These are phyloP conservation scores for Dipteronia dyeriana DNA, from an alignment of 345 rosid species.

Conservation along the genomic window DNA sequence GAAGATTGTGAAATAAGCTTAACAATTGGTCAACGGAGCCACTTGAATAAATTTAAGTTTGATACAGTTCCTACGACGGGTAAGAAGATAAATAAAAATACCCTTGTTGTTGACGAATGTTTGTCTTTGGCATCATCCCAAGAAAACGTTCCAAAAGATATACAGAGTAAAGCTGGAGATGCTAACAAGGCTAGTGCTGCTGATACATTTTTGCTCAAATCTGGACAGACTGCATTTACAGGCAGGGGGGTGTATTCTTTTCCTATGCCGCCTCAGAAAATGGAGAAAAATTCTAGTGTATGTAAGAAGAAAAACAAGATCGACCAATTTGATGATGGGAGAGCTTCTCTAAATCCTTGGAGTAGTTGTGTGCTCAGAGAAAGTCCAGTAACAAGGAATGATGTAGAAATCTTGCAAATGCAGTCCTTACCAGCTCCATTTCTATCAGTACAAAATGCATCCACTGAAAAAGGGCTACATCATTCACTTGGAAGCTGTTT, in stretches of 20 bases:
- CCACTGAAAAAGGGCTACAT: constrained; percentile 40
- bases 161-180: constrained; percentile 33
- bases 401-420: constrained; percentile 28
- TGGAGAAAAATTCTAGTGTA: constrained; percentile 41
- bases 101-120: constrained; percentile 36
- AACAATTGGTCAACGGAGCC: constrained; percentile 35
- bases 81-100: constrained; percentile 55
- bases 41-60: constrained; percentile 36
- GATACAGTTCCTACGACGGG: constrained; percentile 40
- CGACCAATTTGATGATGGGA: constrained; percentile 34
- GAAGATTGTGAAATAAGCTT: constrained; percentile 35
- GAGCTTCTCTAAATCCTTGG: constrained; percentile 33
- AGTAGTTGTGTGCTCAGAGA: constrained; percentile 34
- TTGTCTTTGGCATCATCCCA: constrained; percentile 32
- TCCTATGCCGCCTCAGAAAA: constrained; percentile 40
- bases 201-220: constrained; percentile 30
- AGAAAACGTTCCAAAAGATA: constrained; percentile 39
- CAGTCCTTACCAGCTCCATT: constrained; percentile 28
- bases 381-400: constrained; percentile 32
- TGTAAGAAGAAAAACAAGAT: constrained; percentile 56
- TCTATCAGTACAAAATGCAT: constrained; percentile 34
- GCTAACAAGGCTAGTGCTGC: constrained; percentile 15
- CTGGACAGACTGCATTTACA: constrained; percentile 25
- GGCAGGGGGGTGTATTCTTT: constrained; percentile 40
- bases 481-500: constrained; percentile 46